These are phyloP conservation scores for Aspergillus tamarii DNA, from an alignment of 2,329 filamentous ascomycete species.

Conservation along the genomic window DNA sequence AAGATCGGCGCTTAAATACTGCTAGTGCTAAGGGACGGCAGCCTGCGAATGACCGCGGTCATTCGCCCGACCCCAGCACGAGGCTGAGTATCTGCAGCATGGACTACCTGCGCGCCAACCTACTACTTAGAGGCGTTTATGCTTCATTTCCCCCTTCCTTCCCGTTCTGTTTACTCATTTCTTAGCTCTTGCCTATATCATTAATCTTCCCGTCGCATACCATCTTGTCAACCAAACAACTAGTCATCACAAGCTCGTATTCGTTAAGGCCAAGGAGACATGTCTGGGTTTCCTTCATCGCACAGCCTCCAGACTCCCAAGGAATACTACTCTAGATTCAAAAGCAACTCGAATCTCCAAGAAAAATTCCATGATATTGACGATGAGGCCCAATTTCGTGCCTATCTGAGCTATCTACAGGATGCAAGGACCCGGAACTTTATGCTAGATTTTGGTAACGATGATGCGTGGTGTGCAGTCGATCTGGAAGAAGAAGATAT, in stretches of 20 bases:
- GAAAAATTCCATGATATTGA: conserved; percentile 44
- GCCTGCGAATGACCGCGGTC: conserved; percentile 13
- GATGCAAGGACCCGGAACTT: conserved; percentile 43
- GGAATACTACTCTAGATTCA: conserved; percentile 38
- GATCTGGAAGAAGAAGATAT: conserved; percentile 41
- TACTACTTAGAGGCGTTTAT: neutral
- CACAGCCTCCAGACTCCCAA: conserved; percentile 23
- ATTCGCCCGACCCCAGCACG: conserved; percentile 2
- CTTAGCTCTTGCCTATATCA: neutral
- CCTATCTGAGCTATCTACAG: conserved; percentile 33
- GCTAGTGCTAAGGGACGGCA: neutral
- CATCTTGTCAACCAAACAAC: neutral
- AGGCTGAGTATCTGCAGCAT: conserved; percentile 2
- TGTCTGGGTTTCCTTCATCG: conserved; percentile 17
- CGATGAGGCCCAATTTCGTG: conserved; percentile 33
- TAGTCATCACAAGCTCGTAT: neutral
- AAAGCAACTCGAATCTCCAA: conserved; percentile 20
- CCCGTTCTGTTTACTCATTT: neutral
- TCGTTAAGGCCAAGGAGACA: conserved; percentile 9
- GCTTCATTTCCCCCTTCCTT: neutral
- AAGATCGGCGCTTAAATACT: neutral
- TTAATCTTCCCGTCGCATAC: neutral
- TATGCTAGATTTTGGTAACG: conserved; percentile 47
- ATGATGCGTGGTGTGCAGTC: conserved; percentile 45
- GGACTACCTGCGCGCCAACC: neutral